These are phyloP conservation scores for Penstemon barbatus DNA, from an alignment of 257 asterid genomes.

Conservation along the genomic window DNA sequence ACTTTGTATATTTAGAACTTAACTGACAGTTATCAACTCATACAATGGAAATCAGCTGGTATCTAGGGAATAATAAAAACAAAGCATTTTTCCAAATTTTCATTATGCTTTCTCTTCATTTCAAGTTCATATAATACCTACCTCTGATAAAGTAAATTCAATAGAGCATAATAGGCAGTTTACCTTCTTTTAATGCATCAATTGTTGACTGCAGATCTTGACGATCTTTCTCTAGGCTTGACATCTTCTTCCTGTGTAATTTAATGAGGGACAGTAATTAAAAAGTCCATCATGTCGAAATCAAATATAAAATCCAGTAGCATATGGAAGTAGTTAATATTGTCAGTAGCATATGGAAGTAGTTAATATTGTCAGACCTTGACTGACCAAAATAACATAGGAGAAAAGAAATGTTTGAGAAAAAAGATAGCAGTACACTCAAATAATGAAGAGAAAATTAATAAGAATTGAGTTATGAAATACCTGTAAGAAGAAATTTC, in stretches of 20 bases:
- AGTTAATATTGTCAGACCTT: background rate
- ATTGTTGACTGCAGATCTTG: slow-evolving; percentile 87
- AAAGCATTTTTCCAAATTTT: slow-evolving; percentile 11
- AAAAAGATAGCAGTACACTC: slow-evolving; percentile 10
- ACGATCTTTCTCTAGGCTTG: slow-evolving; percentile 88
- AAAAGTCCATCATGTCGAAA: slow-evolving; percentile 21
- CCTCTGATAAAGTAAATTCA: slow-evolving; percentile 11
- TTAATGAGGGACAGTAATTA: slow-evolving; percentile 14
- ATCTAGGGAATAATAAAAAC: background rate
- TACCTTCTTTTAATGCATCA: slow-evolving; percentile 93
- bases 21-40: slow-evolving; percentile 10
- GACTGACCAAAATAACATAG: slow-evolving; percentile 13
- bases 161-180: background rate
- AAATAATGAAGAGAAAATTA: slow-evolving; percentile 20
- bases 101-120: slow-evolving; percentile 8
- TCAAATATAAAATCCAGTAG: slow-evolving; percentile 3
- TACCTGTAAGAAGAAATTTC: slow-evolving; percentile 80
- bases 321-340: background rate
- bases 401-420: slow-evolving; percentile 4
- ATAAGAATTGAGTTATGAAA: slow-evolving; percentile 19
- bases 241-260: slow-evolving; percentile 66
- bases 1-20: background rate
- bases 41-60: background rate
- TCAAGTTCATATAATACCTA: slow-evolving; percentile 11
- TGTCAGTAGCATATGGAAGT: background rate